Percentiles rank a stretch among this genome's conserved stretches.
Conservation (phyloP, 2,329 filamentous ascomycete genomes). For the Fusarium chuoi region DNA sequence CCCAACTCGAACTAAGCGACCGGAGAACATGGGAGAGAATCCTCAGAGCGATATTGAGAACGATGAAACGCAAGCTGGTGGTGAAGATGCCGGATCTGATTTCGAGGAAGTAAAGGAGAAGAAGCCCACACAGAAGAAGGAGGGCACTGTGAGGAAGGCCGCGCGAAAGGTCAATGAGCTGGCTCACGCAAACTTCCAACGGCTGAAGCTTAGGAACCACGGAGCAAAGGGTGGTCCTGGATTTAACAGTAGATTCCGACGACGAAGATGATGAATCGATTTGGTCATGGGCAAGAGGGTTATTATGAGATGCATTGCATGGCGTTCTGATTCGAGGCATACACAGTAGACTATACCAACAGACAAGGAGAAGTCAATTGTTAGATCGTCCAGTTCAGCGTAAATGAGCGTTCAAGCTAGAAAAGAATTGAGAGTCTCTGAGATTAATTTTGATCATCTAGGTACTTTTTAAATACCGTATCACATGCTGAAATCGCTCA, state of each 20-base stretch:
- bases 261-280: constrained; percentile 50
- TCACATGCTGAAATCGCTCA: too few relatives aligned
- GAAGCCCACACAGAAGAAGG: constrained; percentile 48
- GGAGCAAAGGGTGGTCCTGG: constrained; percentile 71
- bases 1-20: constrained; percentile 62
- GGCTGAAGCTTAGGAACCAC: constrained; percentile 70
- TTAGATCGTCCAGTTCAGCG: constrained; percentile 2
- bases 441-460: background rate
- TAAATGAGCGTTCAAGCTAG: background rate
- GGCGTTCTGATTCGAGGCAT: constrained; percentile 27
- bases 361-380: background rate
- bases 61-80: constrained; percentile 47
- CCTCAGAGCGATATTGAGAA: constrained; percentile 50
- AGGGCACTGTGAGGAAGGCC: constrained; percentile 61
- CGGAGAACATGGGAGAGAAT: constrained; percentile 47
- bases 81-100: constrained; percentile 31
- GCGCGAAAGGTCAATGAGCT: constrained; percentile 71
- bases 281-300: constrained; percentile 1
- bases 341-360: constrained; percentile 20
- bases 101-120: constrained; percentile 29
- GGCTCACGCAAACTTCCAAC: constrained; percentile 74
- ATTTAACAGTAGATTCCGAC: constrained; percentile 67
- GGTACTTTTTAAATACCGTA: background rate
- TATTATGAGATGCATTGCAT: constrained; percentile 23
- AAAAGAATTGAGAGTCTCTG: background rate